Base-by-base conservation (phyloP, 2,329 filamentous ascomycete genomes). In the Xylaria sp. region DNA sequence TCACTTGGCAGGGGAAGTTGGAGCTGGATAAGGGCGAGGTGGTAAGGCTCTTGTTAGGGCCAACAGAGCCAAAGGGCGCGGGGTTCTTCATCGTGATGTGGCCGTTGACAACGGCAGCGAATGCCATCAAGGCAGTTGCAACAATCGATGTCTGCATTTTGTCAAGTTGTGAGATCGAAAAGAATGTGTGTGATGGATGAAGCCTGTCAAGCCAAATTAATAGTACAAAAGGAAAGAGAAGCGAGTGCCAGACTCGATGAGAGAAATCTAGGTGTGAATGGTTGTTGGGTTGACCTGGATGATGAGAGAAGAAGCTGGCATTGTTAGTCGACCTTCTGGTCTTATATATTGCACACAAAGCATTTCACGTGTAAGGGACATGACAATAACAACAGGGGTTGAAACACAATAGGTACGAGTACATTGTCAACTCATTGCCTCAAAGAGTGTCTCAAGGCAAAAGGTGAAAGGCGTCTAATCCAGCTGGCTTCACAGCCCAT, bases 1-100 rank as follows among this genome's bases (percentile, higher is more conserved):
- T 64, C 0, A 80, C 74, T 68, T 90, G 88, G 79, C 89, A 91
- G 0, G 89, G 89, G 67, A 83, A 92, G 68, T 90, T 80, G 55
- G 52, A 39, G 0, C 75, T 73, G 0, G 72, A 73, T 10, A 91
- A 76, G 1, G 89, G 88, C 10, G 76, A 76, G 71, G 83, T 89
- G 72, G 79, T 78, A 19, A 82, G 75, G 2, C 13, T 8, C 50
- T 55, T 56, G 11, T 44, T 53, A 4, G 53, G 46, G 10, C 71
- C 71, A 13, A 71, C 67, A 53, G 74, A 67, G 66, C 69, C 67
- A 55, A 80, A 86, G 0, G 88, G 87, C 6, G 73, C 69, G 0
- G 89, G 88, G 4, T 72, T 75, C 23, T 69, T 72, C 77, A 91
- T 83, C 60, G 79, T 78, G 78, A 91, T 83, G 71, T 92, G 89